These are phyloP conservation scores for Coniochaeta sp. DNA, from an alignment of 2,329 filamentous ascomycete genomes.

Conservation along the genomic window DNA sequence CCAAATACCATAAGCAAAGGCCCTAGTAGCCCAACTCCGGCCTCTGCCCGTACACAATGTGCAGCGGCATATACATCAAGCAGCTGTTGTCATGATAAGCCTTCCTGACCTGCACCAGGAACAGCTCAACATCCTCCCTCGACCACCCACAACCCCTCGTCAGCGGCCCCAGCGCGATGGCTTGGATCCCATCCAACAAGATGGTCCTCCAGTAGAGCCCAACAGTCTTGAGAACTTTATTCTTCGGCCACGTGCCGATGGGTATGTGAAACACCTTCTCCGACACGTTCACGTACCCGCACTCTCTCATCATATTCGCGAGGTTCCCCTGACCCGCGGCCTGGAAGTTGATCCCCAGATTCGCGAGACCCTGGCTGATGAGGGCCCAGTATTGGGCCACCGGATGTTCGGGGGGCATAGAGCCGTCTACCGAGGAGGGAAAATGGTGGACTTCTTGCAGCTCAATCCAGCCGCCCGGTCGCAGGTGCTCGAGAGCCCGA, in stretches of 20 bases:
- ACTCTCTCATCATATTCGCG: conserved; percentile 24
- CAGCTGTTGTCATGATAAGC: conserved; percentile 26
- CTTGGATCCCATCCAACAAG: conserved; percentile 32
- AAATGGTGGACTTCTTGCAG: conserved; percentile 37
- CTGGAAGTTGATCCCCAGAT: conserved; percentile 32
- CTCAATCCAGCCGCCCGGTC: conserved; percentile 44
- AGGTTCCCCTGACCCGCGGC: conserved; percentile 24
- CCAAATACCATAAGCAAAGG: neutral
- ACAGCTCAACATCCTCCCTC: conserved; percentile 24
- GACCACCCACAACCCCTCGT: conserved; percentile 28
- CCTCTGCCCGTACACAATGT: conserved; percentile 48
- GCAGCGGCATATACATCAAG: conserved; percentile 48
- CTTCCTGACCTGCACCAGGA: conserved; percentile 24
- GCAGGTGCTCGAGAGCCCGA: conserved; percentile 38
- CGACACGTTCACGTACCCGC: conserved; percentile 37
- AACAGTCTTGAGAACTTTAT: conserved; percentile 31
- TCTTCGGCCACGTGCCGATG: conserved; percentile 38
- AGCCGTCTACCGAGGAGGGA: conserved; percentile 33
- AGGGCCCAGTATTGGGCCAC: conserved; percentile 27
- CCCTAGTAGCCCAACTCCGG: conserved; percentile 19
- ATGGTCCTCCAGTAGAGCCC: conserved; percentile 37
- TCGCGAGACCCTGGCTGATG: conserved; percentile 21
- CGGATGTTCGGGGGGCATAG: conserved; percentile 33
- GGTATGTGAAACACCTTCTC: conserved; percentile 35
- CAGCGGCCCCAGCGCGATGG: conserved; percentile 31